Evolutionary conservation across 164 flowering plant species (phyloP).

Genomic region (Echeveria elegans): DNA sequence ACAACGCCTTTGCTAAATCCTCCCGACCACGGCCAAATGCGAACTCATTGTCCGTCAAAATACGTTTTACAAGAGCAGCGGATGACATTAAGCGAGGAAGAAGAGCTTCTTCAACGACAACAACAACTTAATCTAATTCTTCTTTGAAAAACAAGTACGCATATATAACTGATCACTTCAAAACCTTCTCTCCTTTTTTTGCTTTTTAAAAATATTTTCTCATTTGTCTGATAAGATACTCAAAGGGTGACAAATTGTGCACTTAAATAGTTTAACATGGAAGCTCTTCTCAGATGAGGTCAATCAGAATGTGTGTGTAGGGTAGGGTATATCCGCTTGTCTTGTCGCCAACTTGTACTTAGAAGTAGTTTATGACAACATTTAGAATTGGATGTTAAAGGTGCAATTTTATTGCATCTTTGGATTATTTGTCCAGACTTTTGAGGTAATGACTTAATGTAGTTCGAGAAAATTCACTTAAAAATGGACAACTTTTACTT

Average conservation of each 20-base stretch:
- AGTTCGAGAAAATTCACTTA: too few relatives aligned
- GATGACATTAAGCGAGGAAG: neutral
- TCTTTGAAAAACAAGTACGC: neutral
- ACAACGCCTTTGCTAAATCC: neutral
- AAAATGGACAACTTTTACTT: too few relatives aligned
- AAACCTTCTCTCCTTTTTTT: neutral
- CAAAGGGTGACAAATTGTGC: neutral
- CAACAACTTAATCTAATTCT: neutral
- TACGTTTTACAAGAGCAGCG: neutral
- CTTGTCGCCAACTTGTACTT: too few relatives aligned
- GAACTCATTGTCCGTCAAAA: neutral
- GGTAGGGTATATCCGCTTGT: too few relatives aligned
- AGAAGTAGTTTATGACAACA: too few relatives aligned
- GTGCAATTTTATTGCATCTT: too few relatives aligned
- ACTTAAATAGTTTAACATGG: too few relatives aligned
- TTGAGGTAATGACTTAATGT: too few relatives aligned
- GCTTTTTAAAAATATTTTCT: neutral
- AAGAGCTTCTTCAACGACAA: neutral
- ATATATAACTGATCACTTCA: conserved; percentile 4
- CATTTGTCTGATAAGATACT: neutral
- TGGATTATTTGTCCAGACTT: too few relatives aligned
- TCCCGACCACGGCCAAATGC: neutral
- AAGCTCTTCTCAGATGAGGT: too few relatives aligned
- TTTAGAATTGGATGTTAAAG: too few relatives aligned
- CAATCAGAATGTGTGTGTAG: too few relatives aligned